These are phyloP conservation scores for Penicillium sp. DNA, from an alignment of 2,329 filamentous ascomycete genomes.

Conservation along the genomic window DNA sequence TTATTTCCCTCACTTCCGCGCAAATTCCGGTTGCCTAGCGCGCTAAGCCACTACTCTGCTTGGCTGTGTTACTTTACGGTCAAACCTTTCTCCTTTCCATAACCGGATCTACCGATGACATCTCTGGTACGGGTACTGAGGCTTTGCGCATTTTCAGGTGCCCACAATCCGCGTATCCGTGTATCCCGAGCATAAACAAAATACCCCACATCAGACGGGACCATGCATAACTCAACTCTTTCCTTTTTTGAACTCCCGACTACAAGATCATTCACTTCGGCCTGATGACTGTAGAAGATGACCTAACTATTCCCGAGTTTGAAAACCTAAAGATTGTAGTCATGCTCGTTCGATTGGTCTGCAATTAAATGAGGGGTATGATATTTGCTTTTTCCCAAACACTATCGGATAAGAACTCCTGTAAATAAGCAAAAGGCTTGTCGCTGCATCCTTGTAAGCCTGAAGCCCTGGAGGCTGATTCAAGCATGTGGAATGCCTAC, in stretches of 20 bases:
- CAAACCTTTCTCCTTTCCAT: not conserved
- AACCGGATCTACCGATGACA: not conserved
- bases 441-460: too few species aligned
- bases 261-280: not conserved
- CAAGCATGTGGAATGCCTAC: too few species aligned
- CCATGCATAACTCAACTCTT: not conserved
- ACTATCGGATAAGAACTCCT: too few species aligned
- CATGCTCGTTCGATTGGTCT: not conserved
- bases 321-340: too few species aligned
- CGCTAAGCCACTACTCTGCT: slow-evolving; percentile 5
- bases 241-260: not conserved
- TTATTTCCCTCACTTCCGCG: not conserved
- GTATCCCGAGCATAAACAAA: not conserved
- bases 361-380: too few species aligned
- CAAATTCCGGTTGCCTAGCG: slow-evolving; percentile 3
- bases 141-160: not conserved
- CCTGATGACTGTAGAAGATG: not conserved
- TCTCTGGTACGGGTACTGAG: not conserved
- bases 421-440: too few species aligned
- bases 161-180: not conserved
- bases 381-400: too few species aligned
- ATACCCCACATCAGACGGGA: not conserved
- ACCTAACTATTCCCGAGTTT: not conserved
- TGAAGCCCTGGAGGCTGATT: too few species aligned
- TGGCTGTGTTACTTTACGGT: not conserved